These are phyloP conservation scores for Chlamydomonas reinhardtii DNA, from an alignment of 163 green algal genomes.

Conservation along the genomic window DNA sequence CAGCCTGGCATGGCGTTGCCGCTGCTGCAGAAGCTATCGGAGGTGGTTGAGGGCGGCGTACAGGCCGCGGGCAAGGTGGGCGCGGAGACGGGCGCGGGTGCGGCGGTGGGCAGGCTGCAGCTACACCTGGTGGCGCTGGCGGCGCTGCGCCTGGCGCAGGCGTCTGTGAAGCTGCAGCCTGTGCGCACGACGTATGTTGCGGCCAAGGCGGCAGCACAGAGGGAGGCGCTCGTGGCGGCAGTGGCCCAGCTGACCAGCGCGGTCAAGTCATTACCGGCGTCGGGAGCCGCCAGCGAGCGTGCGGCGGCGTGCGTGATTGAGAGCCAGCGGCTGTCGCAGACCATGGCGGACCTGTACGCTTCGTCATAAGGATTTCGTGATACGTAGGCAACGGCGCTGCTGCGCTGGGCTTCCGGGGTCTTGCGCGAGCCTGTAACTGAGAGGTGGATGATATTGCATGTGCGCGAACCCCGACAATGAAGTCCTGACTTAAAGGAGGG, in stretches of 20 bases:
- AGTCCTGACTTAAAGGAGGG: too few relatives aligned
- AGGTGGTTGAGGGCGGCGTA: not conserved
- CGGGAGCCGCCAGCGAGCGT: not conserved
- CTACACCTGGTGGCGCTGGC: conserved; percentile 19
- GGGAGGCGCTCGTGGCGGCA: conserved; percentile 11
- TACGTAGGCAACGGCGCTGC: too few relatives aligned
- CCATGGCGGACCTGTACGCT: conserved; percentile 17
- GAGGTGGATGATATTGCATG: too few relatives aligned
- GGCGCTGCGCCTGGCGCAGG: conserved; percentile 15
- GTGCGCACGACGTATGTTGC: conserved; percentile 4
- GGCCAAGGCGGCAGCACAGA: not conserved
- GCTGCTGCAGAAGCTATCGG: conserved; percentile 5
- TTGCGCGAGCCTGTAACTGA: too few relatives aligned
- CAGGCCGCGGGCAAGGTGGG: not conserved
- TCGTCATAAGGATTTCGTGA: too few relatives aligned
- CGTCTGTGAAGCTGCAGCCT: conserved; percentile 12
- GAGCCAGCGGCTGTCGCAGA: conserved; percentile 31
- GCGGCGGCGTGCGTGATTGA: not conserved
- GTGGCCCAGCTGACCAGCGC: not conserved
- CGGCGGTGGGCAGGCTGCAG: not conserved
- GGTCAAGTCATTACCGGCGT: not conserved
- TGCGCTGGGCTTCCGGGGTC: too few relatives aligned
- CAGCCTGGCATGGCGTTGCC: not conserved
- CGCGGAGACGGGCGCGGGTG: not conserved
- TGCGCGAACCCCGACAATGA: too few relatives aligned